Percentiles rank a stretch among this genome's conserved stretches.
phyloP scores from a whole-genome alignment of 2,329 filamentous ascomycete genomes.

The Diplodia sapinea region DNA sequence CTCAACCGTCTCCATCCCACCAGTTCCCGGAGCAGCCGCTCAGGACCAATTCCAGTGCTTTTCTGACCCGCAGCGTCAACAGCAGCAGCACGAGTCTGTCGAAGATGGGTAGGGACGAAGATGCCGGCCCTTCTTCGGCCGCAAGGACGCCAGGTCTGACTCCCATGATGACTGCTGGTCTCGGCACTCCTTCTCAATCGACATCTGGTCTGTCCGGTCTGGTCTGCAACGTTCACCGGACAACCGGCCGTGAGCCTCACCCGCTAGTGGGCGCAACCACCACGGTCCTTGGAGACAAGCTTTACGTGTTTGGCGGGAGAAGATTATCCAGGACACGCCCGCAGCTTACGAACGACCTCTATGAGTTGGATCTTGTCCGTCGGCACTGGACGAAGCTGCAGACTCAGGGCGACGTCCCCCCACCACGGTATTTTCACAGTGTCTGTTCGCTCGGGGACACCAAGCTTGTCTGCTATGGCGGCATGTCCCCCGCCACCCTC shows the following conservation, averaged over 20 bases:
- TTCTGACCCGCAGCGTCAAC: slow-evolving; percentile 49
- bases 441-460: slow-evolving; percentile 92
- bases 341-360: slow-evolving; percentile 85
- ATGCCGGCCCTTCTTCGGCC: slow-evolving; percentile 56
- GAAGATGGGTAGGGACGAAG: slow-evolving; percentile 46
- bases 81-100: slow-evolving; percentile 55
- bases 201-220: slow-evolving; percentile 69
- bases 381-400: slow-evolving; percentile 94
- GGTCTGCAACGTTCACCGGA: slow-evolving; percentile 75
- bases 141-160: slow-evolving; percentile 33
- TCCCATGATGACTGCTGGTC: slow-evolving; percentile 43
- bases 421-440: slow-evolving; percentile 95
- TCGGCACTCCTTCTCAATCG: slow-evolving; percentile 49
- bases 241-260: slow-evolving; percentile 88
- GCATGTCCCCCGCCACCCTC: slow-evolving; percentile 82
- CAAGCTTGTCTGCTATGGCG: slow-evolving; percentile 96
- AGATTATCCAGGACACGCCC: slow-evolving; percentile 84
- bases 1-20: slow-evolving; percentile 52
- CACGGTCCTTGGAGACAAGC: slow-evolving; percentile 90
- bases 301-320: slow-evolving; percentile 95
- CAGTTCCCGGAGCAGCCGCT: slow-evolving; percentile 44
- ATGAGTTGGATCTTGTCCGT: slow-evolving; percentile 88
- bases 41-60: slow-evolving; percentile 44
- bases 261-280: slow-evolving; percentile 94
- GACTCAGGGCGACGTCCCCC: slow-evolving; percentile 81